Percentiles rank a stretch among this genome's conserved stretches.
phyloP scores from a whole-genome alignment of 1,284 basidiomycete genomes.

The Apiotrichum montevideense region DNA sequence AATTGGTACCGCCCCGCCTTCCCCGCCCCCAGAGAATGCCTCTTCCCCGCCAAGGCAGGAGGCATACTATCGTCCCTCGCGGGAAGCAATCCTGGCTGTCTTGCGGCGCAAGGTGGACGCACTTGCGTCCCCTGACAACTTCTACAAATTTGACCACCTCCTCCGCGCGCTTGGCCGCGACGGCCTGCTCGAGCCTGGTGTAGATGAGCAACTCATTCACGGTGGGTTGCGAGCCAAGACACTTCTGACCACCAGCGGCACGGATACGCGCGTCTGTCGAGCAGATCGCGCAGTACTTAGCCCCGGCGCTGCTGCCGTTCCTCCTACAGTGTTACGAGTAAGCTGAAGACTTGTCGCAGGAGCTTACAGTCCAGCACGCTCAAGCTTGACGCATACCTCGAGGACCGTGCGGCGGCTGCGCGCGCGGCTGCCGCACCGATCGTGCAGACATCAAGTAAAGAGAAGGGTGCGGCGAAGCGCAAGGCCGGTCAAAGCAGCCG shows the following conservation, averaged over 20 bases:
- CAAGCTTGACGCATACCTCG: slow-evolving; percentile 24
- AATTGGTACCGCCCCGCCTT: slow-evolving; percentile 23
- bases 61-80: slow-evolving; percentile 35
- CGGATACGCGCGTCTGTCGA: slow-evolving; percentile 27
- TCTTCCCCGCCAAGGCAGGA: neutral
- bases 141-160: slow-evolving; percentile 39
- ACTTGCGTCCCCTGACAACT: slow-evolving; percentile 23
- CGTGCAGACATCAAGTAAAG: slow-evolving; percentile 13
- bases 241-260: slow-evolving; percentile 20
- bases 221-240: slow-evolving; percentile 15
- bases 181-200: slow-evolving; percentile 24
- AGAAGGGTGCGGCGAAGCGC: slow-evolving; percentile 16
- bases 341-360: neutral
- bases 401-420: slow-evolving; percentile 28
- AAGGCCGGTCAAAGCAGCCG: slow-evolving; percentile 27
- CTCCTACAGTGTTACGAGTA: slow-evolving; percentile 25
- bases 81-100: slow-evolving; percentile 17
- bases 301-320: slow-evolving; percentile 8
- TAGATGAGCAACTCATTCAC: slow-evolving; percentile 18
- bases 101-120: slow-evolving; percentile 31
- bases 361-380: slow-evolving; percentile 21
- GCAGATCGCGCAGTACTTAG: slow-evolving; percentile 31
- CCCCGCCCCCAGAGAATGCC: slow-evolving; percentile 20
- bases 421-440: slow-evolving; percentile 27
- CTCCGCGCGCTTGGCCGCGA: slow-evolving; percentile 31